Evolutionary conservation across 2,329 filamentous ascomycete genomes (phyloP).

Genomic region (Aspergillus chevalieri): DNA sequence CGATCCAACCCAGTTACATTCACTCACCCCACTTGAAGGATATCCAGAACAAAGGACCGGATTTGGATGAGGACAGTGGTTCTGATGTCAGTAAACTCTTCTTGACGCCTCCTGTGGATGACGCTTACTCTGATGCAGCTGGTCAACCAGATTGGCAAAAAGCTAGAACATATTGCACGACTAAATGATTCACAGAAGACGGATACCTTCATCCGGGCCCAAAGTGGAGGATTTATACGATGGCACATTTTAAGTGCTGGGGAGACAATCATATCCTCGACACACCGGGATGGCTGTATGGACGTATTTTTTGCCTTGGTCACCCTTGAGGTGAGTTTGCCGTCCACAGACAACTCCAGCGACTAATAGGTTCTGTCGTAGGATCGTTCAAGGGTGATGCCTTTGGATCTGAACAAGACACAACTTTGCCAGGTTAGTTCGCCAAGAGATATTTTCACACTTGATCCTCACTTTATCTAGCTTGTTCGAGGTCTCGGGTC

Average conservation of each 20-base stretch:
- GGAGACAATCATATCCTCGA: neutral
- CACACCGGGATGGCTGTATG: neutral
- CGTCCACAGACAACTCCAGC: neutral
- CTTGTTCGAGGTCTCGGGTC: neutral
- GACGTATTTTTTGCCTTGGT: neutral
- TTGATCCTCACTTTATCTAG: neutral
- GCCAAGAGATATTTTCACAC: neutral
- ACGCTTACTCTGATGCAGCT: slow-evolving; percentile 1
- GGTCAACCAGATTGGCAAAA: slow-evolving; percentile 3
- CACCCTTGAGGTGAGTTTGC: neutral
- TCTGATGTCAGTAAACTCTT: slow-evolving; percentile 2
- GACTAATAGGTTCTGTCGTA: neutral
- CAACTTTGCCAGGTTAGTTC: neutral
- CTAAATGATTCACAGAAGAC: slow-evolving; percentile 3
- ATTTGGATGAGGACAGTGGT: slow-evolving; percentile 1
- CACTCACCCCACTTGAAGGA: neutral
- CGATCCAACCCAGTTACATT: neutral
- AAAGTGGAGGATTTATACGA: slow-evolving; percentile 1
- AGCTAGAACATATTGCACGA: slow-evolving; percentile 2
- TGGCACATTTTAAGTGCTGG: neutral
- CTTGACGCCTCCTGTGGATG: neutral
- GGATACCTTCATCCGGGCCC: slow-evolving; percentile 1
- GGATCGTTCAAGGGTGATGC: neutral
- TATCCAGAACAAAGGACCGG: neutral
- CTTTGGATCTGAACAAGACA: neutral